A percentile compares a stretch with the other conserved stretches of the same genome.
These are phyloP conservation scores for Backusella tarrabulga DNA, from an alignment of 192 early-diverging fungal species.

Conservation along the genomic window DNA sequence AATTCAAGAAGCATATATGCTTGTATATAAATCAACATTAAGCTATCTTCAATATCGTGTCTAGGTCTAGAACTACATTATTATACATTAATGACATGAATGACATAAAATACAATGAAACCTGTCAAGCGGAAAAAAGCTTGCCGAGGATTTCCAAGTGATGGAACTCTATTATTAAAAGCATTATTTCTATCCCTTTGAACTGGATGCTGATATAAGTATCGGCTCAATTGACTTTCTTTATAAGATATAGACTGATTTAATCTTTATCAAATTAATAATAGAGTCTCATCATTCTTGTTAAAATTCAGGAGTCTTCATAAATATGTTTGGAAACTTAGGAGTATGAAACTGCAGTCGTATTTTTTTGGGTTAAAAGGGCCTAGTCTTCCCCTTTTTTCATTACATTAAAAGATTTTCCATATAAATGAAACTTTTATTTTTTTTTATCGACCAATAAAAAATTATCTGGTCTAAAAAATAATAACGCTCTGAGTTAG, in stretches of 20 bases:
- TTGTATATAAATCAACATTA: neutral
- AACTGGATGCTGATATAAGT: too few relatives aligned
- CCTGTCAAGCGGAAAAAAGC: neutral
- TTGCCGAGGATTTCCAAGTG: neutral
- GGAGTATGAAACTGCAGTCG: neutral
- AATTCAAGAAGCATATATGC: too few relatives aligned
- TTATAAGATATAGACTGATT: too few relatives aligned
- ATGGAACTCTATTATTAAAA: neutral
- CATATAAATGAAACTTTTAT: neutral
- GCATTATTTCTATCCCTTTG: too few relatives aligned
- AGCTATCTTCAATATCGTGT: neutral
- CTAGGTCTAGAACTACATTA: neutral
- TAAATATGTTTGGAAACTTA: neutral
- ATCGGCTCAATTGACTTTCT: too few relatives aligned
- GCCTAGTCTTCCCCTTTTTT: neutral
- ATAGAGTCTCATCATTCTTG: neutral
- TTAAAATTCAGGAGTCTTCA: neutral
- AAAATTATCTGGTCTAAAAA: neutral
- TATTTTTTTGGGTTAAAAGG: neutral
- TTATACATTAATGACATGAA: neutral
- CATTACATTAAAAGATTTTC: neutral
- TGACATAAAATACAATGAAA: neutral
- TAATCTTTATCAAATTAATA: too few relatives aligned
- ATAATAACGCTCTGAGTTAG: neutral
- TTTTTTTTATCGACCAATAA: neutral